Evolutionary conservation across 805 yeast genomes (phyloP), one percentile per base, ranked within the genome.

Genomic region (Pichia manshurica): DNA sequence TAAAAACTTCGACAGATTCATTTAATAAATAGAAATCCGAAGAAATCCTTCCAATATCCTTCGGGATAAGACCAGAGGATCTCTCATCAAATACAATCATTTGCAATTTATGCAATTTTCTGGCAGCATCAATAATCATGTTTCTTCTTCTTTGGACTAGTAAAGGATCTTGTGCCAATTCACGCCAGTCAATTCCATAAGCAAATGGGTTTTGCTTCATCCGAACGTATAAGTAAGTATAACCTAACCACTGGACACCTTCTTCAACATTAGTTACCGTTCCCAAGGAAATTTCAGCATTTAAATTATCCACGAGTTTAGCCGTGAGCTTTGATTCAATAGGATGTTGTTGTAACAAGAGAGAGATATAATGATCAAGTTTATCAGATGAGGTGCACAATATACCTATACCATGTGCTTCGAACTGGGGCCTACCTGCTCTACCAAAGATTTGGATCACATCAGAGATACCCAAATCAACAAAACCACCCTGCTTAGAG

Each of bases 351-450:
- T 95, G 96, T 0, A 96, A 82, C 21, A 93, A 74, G 19, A 90
- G 71, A 1, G 93, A 79, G n/a, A 95, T 78, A 58, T 91, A 93
- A 56, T 89, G 96, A 57, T 87, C 95, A 23, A 95, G 66, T 42
- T 78, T 71, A 58, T 91, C 98, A 49, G 75, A 72, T 0, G 95
- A 74, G 0, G 99, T 93, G 62, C 93, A 82, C 42, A 93, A 68
- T 21, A 89, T 81, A 71, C 98, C 98, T 2, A 91, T 87, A 73
- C 99, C 99, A 60, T 77, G 83, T 48, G 79, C 79, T 56, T 91
- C 96, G 65, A 80, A 93, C 57, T 95, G 99, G 0, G 99, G 99
- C 67, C 99, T 81, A 68, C 99, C 99, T 23, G 99, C 99, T 71
- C 99, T 85, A 57, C 99, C 99, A 69, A 93, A 93, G 55, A 93